A percentile compares a stretch with the other conserved stretches of the same genome.
phyloP scores from a whole-genome alignment of 495 filamentous ascomycete genomes.

The Pseudevernia furfuracea region DNA sequence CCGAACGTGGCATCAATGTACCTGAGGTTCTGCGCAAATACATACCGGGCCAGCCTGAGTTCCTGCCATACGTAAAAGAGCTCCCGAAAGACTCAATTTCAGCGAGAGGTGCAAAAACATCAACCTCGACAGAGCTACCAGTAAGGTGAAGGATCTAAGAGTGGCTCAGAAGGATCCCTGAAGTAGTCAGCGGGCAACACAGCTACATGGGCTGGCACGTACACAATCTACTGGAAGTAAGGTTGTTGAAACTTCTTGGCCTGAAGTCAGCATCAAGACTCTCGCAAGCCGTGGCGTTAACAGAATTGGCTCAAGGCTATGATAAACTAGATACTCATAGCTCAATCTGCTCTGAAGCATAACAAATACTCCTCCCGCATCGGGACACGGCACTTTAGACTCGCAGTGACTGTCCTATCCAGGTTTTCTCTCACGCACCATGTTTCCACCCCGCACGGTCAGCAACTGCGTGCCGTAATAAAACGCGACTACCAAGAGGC shows the following conservation, averaged over 20 bases:
- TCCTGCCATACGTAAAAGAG: slow-evolving; percentile 81
- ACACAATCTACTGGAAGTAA: background rate
- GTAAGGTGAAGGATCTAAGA: slow-evolving; percentile 11
- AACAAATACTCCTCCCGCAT: background rate
- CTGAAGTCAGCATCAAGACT: background rate
- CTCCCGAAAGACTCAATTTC: slow-evolving; percentile 67
- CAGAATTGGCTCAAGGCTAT: background rate
- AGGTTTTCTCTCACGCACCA: background rate
- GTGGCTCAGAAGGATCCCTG: background rate
- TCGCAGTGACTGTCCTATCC: background rate
- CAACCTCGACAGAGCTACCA: slow-evolving; percentile 16
- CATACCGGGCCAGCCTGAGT: slow-evolving; percentile 79
- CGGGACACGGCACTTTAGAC: background rate
- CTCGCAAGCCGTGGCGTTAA: background rate
- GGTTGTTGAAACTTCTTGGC: background rate
- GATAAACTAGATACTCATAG: background rate
- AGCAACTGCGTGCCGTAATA: background rate
- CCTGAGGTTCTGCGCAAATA: slow-evolving; percentile 87
- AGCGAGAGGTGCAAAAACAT: slow-evolving; percentile 40
- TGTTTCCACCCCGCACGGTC: background rate
- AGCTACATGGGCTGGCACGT: background rate
- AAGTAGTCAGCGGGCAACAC: background rate
- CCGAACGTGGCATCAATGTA: slow-evolving; percentile 76
- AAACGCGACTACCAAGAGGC: background rate
- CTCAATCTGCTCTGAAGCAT: background rate